Conservation (phyloP, 768 basidiomycete species). For the Rhizopogon sp. region DNA sequence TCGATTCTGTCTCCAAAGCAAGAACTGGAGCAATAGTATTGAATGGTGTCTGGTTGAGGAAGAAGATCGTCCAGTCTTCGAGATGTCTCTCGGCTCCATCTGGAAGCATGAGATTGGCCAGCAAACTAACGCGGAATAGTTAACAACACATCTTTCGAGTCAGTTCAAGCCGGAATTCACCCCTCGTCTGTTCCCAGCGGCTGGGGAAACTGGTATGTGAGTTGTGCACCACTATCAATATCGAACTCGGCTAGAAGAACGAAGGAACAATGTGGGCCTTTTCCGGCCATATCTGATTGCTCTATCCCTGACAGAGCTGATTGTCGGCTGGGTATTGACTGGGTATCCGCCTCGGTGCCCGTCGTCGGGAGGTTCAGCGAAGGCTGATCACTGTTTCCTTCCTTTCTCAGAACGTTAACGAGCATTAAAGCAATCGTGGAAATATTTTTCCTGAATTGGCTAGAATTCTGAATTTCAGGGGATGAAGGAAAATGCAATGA, state of each 20-base stretch:
- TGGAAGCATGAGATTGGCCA: constrained; percentile 97
- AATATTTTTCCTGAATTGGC: too few species aligned
- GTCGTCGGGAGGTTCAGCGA: background rate
- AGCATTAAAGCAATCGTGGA: too few species aligned
- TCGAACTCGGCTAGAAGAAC: constrained; percentile 98
- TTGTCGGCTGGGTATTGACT: background rate
- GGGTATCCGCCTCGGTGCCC: background rate
- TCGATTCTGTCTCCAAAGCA: constrained; percentile 52
- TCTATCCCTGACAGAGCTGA: background rate
- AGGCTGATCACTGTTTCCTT: background rate
- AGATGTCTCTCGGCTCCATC: constrained; percentile 94
- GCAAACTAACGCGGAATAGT: constrained; percentile 46
- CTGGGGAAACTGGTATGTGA: constrained; percentile 95
- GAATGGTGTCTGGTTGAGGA: constrained; percentile 89
- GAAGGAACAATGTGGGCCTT: constrained; percentile 82
- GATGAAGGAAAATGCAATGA: too few species aligned
- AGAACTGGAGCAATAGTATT: constrained; percentile 84
- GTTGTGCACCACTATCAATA: constrained; percentile 88
- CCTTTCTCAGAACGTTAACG: background rate
- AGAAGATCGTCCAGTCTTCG: constrained; percentile 99
- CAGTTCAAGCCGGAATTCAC: constrained; percentile 38
- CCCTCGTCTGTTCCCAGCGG: constrained; percentile 93
- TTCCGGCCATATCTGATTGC: constrained; percentile 43
- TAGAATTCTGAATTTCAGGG: too few species aligned
- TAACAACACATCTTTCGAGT: constrained; percentile 1